A percentile compares a stretch with the other conserved stretches of the same genome.
Evolutionary conservation across 202 grass and related monocot genomes (phyloP).

Genomic region (Carex arenaria): DNA sequence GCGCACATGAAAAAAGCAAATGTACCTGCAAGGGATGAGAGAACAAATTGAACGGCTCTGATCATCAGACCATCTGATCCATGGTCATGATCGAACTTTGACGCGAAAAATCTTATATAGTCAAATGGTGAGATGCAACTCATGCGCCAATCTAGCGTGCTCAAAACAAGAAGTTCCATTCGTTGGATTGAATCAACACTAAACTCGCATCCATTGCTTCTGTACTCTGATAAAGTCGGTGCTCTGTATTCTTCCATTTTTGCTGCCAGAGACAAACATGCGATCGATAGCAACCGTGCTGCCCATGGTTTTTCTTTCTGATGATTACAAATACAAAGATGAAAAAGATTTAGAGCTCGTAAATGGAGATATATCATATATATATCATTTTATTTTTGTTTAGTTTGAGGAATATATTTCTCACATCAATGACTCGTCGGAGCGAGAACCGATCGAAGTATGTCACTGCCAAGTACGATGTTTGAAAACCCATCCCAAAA

Average conservation of each 20-base stretch:
- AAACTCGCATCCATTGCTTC: constrained; percentile 47
- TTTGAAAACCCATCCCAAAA: constrained; percentile 68
- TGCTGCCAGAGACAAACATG: constrained; percentile 74
- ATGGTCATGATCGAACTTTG: constrained; percentile 20
- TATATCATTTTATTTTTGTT: not conserved
- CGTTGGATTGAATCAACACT: constrained; percentile 37
- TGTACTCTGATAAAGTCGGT: constrained; percentile 53
- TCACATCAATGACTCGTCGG: constrained; percentile 75
- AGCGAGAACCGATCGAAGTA: constrained; percentile 81
- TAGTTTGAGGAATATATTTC: constrained; percentile 6
- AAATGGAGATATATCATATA: not conserved
- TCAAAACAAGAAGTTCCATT: constrained; percentile 80
- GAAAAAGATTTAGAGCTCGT: constrained; percentile 1
- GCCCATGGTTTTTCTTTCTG: constrained; percentile 82
- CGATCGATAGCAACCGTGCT: constrained; percentile 58
- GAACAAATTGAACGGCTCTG: constrained; percentile 36
- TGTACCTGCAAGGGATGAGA: constrained; percentile 38
- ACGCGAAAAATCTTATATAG: constrained; percentile 60
- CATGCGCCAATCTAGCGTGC: constrained; percentile 71
- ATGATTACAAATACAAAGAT: constrained; percentile 28
- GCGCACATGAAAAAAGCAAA: constrained; percentile 21
- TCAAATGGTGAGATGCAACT: constrained; percentile 60
- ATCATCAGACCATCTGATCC: constrained; percentile 1
- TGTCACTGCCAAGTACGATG: constrained; percentile 71
- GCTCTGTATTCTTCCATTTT: constrained; percentile 85